Conservation (phyloP, 1,139 yeast species). For the Blastobotrys buckinghamii region DNA sequence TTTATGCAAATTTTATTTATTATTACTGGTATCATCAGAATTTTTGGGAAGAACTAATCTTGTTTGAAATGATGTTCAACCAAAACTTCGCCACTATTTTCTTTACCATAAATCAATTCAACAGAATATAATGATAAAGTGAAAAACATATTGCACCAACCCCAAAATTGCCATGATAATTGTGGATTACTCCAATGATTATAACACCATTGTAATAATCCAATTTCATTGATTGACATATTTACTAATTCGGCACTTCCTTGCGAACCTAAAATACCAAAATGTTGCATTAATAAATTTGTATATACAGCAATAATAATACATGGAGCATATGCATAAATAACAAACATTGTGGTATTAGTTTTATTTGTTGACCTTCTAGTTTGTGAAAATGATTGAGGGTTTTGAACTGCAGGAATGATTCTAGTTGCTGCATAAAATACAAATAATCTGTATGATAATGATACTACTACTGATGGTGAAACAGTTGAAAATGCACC, state of each 20-base stretch:
- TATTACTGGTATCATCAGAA: too few relatives aligned
- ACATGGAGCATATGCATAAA: slow-evolving; percentile 89
- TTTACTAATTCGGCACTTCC: too few relatives aligned
- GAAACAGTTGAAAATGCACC: slow-evolving; percentile 72
- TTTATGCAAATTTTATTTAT: too few relatives aligned
- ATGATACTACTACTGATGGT: slow-evolving; percentile 70
- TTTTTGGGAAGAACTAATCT: slow-evolving; percentile 13
- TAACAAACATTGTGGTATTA: slow-evolving; percentile 40
- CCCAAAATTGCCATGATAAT: slow-evolving; percentile 80
- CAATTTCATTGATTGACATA: slow-evolving; percentile 9
- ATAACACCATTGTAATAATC: slow-evolving; percentile 12
- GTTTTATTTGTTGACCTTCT: slow-evolving; percentile 1
- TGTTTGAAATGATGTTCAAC: slow-evolving; percentile 32
- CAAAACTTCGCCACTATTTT: slow-evolving; percentile 24
- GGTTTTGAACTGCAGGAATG: slow-evolving; percentile 48
- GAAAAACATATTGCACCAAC: slow-evolving; percentile 85
- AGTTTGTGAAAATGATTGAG: slow-evolving; percentile 1
- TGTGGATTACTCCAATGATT: slow-evolving; percentile 52
- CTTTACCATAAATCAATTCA: slow-evolving; percentile 47
- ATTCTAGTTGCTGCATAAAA: slow-evolving; percentile 92
- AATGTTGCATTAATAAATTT: slow-evolving; percentile 84
- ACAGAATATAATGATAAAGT: slow-evolving; percentile 73
- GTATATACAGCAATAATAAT: slow-evolving; percentile 92
- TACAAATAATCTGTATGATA: slow-evolving; percentile 80
- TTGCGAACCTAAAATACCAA: slow-evolving; percentile 39